Base-by-base conservation (phyloP, 371 early-diverging fungal genomes). In the Batrachochytrium dendrobatidis region DNA sequence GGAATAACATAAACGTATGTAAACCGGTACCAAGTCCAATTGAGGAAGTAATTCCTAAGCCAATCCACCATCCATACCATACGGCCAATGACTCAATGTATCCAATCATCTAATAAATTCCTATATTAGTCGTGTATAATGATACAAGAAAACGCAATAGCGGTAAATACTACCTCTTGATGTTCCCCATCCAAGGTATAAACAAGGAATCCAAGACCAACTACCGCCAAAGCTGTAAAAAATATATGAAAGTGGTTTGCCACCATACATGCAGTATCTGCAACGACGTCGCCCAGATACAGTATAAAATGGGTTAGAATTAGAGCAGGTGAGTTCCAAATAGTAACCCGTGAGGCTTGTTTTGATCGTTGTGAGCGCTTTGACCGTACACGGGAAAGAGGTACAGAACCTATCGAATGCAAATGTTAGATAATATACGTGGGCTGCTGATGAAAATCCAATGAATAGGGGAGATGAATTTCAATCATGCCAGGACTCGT, bases 21-120 rank as follows among this genome's bases (percentile, higher is more conserved):
- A 92, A 74, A 12, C 95, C 95, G 1, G 93, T 88, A 3, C 95
- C 95, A 26, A 94, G 75, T 4, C 95, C 95, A 44, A 94, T 84
- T 17, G 93, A 90, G 6, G 93, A 93, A 5, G 88, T 81, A 22
- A 94, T 70, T 7, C 95, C 95, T 29, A 94, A 71, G 17, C 86
- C 54, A 6, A 88, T 60, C 95, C 95, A 94, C 71, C 87, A 90
- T 20, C 81, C 83, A 67, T 89, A 89, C 91, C 90, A 92, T n/a
- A 76, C 55, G 8, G 83, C 52, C 33, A 58, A 45, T 20, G 57
- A 20, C 46, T 68, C 65, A 29, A 64, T 29, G 3, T 17, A 18
- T n/a, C 12, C 28, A 26, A 64, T 43, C 3, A 35, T 25, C 61
- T 61, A 26, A 1, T n/a, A n/a, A n/a, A n/a, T n/a, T n/a, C n/a